Conservation (phyloP, 139 green algal genomes). For the Coccomyxa sp. region DNA sequence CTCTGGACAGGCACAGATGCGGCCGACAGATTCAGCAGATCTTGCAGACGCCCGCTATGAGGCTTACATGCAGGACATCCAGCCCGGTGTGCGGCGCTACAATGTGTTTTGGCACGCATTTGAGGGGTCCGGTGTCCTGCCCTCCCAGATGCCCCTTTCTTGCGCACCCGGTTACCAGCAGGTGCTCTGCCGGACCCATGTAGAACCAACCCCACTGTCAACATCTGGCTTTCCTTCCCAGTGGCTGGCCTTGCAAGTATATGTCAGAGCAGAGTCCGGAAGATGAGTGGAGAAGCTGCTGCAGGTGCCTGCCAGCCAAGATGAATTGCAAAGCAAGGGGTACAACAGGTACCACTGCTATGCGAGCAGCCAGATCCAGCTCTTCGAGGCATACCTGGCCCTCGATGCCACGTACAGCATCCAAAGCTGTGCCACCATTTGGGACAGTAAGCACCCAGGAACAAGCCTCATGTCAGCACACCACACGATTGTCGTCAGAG, state of each 20-base stretch:
- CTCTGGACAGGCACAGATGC: background rate
- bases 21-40: background rate
- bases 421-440: background rate
- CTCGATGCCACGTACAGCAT: background rate
- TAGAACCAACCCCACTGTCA: background rate
- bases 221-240: background rate
- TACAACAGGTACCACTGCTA: background rate
- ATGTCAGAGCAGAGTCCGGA: background rate
- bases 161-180: background rate
- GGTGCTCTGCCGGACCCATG: background rate
- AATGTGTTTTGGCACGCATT: conserved; percentile 5
- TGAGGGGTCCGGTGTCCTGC: background rate
- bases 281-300: no score
- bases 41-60: background rate
- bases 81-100: conserved; percentile 6
- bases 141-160: background rate
- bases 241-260: background rate
- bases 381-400: background rate
- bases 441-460: background rate
- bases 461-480: background rate
- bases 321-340: background rate
- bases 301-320: background rate
- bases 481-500: no score
- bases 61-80: background rate
- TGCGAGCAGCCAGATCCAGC: background rate